Percentiles rank a stretch among this genome's conserved stretches.
phyloP scores from a whole-genome alignment of 148 eudicot genomes.

The Vaccinium macrocarpon region DNA sequence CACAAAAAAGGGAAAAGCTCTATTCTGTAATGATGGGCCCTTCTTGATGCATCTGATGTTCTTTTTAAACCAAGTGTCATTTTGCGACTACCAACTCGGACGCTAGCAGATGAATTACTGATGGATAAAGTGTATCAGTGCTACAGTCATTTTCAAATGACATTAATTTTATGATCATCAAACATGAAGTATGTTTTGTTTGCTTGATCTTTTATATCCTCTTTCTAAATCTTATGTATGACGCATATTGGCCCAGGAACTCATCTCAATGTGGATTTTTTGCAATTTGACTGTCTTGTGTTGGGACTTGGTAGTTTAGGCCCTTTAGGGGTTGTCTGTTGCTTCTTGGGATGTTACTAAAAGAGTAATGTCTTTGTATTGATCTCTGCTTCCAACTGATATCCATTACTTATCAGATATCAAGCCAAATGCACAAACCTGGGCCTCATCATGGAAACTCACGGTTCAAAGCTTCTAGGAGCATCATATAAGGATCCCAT shows the following conservation, averaged over 20 bases:
- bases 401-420: slow-evolving; percentile 29
- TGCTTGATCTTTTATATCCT: background rate
- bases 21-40: background rate
- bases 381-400: slow-evolving; percentile 16
- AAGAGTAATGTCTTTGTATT: background rate
- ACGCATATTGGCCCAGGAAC: background rate
- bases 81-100: background rate
- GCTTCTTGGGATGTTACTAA: background rate
- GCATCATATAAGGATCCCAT: slow-evolving; percentile 69
- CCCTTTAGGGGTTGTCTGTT: background rate
- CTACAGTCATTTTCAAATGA: background rate
- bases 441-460: slow-evolving; percentile 77
- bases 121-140: background rate
- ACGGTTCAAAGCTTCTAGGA: slow-evolving; percentile 77
- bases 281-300: background rate
- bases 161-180: background rate
- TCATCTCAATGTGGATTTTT: background rate
- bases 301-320: background rate
- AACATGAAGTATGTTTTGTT: background rate
- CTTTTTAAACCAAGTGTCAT: background rate
- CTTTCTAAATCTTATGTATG: background rate
- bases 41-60: background rate
- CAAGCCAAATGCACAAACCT: slow-evolving; percentile 59
- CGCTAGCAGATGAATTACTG: too few species aligned
- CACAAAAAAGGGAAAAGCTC: background rate